Conservation (phyloP, 2,329 filamentous ascomycete genomes). For the Colletotrichum sp. region DNA sequence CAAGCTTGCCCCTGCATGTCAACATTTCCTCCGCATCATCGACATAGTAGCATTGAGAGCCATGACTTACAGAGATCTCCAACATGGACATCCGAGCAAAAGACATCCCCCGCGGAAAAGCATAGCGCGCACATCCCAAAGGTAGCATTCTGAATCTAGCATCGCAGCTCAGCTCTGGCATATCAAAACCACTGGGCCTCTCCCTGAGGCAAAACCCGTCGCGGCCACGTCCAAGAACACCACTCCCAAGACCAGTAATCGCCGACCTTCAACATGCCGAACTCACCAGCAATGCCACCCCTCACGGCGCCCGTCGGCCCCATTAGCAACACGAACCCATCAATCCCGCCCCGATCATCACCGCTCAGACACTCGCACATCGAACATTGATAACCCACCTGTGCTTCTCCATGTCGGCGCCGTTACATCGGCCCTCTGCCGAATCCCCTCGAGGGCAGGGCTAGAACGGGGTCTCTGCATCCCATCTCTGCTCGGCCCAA, state of each 20-base stretch:
- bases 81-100: not conserved
- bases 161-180: not conserved
- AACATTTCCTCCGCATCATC: not conserved
- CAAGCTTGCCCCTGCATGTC: not conserved
- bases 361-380: conserved; percentile 7
- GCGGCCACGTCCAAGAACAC: not conserved
- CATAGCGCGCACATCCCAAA: not conserved
- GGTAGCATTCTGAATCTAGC: not conserved
- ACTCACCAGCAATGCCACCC: not conserved
- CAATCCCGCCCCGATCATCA: not conserved
- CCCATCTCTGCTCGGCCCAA: not conserved
- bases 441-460: not conserved
- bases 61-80: not conserved
- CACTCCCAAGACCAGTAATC: not conserved
- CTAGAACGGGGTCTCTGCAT: not conserved
- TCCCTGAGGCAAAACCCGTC: not conserved
- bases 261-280: not conserved
- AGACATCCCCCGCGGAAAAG: not conserved
- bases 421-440: conserved; percentile 5
- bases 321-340: not conserved
- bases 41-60: not conserved
- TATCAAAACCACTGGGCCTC: not conserved
- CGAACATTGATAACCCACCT: not conserved
- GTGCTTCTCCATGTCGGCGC: not conserved
- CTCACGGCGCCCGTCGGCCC: not conserved